Evolutionary conservation across 257 asterid genomes (phyloP), one percentile per base, ranked within the genome.

Genomic region (Asclepias syriaca): DNA sequence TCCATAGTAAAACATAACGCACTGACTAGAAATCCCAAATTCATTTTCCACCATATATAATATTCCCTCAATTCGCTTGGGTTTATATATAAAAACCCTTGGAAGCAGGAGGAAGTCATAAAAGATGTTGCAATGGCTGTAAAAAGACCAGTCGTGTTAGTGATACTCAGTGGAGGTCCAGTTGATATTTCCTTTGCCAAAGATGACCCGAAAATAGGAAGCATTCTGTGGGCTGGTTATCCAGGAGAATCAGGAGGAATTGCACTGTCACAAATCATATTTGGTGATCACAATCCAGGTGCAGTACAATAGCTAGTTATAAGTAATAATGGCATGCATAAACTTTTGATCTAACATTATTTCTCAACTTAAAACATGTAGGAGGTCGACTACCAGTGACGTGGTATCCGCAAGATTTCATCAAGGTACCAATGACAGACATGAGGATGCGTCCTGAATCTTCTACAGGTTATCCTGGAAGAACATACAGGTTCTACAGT

Each of bases 161-260:
- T 87, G 46, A 77, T 87, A 55, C 66, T 84, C 19, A 78, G 78
- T 73, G 96, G 96, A 70, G 92, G 96, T 72, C 90, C 90, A n/a
- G 82, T 89, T 1, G 96, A 89, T 68, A 79, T 89, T 32, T 79
- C 94, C 48, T 89, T 87, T 37, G 90, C 94, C 6, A 89, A 83
- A 75, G 48, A 59, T 5, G 71, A 87, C 53, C 74, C 83, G 0
- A 87, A 84, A 43, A 78, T 89, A 7, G 87, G 88, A 74, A 78
- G 92, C 82, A 87, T 89, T 59, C 57, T 90, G 75, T 90, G 96
- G 96, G 90, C 85, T 45, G 90, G 94, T 58, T 87, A 86, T 78
- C 96, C 94, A 0, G 94, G 94, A 49, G 96, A 89, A 77, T 85
- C 84, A 6, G 96, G 96, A 72, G 96, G 92, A 21, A 69, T 73